Percentiles rank a stretch among this genome's conserved stretches.
phyloP scores from a whole-genome alignment of 1,139 yeast genomes.

The Geotrichum cucujoidarum region DNA sequence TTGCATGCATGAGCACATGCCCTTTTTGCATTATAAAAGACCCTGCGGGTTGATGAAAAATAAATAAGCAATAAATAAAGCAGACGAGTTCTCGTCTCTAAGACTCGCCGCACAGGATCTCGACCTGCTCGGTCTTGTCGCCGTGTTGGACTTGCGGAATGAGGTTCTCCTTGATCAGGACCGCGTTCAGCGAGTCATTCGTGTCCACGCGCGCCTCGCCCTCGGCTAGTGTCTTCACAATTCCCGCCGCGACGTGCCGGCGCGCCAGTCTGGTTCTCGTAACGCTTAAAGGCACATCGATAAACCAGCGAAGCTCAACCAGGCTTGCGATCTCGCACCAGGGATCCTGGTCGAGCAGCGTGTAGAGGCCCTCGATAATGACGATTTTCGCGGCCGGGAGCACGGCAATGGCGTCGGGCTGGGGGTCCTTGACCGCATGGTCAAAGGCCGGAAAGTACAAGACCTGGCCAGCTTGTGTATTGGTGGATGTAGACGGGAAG shows the following conservation, averaged over 20 bases:
- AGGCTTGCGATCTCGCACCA: conserved; percentile 34
- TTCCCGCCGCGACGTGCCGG: conserved; percentile 69
- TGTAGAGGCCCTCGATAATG: conserved; percentile 52
- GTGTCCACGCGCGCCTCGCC: conserved; percentile 60
- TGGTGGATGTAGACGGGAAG: background rate
- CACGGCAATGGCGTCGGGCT: conserved; percentile 46
- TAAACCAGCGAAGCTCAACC: conserved; percentile 39
- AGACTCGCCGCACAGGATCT: background rate
- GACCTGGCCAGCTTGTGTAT: background rate
- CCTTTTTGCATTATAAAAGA: background rate
- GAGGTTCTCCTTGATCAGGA: background rate
- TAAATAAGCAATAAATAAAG: background rate
- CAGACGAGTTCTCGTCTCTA: background rate
- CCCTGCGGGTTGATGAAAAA: no score
- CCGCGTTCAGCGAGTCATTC: conserved; percentile 71
- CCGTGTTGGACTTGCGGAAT: background rate
- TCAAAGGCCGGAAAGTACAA: conserved; percentile 60
- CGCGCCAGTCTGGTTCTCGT: conserved; percentile 58
- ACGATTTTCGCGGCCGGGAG: conserved; percentile 43
- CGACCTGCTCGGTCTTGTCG: background rate
- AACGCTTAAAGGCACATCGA: conserved; percentile 42
- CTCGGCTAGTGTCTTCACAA: conserved; percentile 50
- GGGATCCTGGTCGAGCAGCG: conserved; percentile 36
- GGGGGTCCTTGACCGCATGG: conserved; percentile 61
- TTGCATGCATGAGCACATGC: background rate